These are phyloP conservation scores for Staphylotrichum tortipilum DNA, from an alignment of 495 filamentous ascomycete species.

Conservation along the genomic window DNA sequence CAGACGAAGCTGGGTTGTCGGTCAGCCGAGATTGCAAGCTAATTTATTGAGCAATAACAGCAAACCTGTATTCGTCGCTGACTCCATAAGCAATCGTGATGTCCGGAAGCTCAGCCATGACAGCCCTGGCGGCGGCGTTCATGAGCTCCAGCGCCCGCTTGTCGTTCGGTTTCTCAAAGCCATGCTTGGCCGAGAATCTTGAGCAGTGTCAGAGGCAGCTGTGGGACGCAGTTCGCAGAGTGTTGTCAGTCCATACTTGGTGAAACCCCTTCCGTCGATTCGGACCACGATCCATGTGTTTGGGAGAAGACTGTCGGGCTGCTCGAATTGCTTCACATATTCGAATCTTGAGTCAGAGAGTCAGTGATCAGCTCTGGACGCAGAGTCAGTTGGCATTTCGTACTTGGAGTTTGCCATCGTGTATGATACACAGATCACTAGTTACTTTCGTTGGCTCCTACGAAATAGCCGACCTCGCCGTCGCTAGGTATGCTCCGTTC, in stretches of 20 bases:
- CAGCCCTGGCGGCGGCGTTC: conserved; percentile 79
- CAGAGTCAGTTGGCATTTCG: background rate
- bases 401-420: conserved; percentile 44
- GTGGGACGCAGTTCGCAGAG: background rate
- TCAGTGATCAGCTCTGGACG: background rate
- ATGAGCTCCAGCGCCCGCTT: conserved; percentile 78
- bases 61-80: conserved; percentile 85
- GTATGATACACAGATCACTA: background rate
- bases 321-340: conserved; percentile 87
- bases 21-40: background rate
- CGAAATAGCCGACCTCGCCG: background rate
- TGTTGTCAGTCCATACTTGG: conserved; percentile 52
- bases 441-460: background rate
- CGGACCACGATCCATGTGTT: conserved; percentile 93
- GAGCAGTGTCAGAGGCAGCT: background rate
- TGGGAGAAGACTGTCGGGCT: conserved; percentile 64
- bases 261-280: conserved; percentile 86
- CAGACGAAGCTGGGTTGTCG: conserved; percentile 67
- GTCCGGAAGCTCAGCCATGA: conserved; percentile 78
- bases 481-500: too few species aligned
- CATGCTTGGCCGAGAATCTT: conserved; percentile 73
- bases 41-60: too few species aligned
- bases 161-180: conserved; percentile 88
- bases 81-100: conserved; percentile 82
- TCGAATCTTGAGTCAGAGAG: conserved; percentile 50